Base-by-base conservation (phyloP, 2,329 filamentous ascomycete species). In the Cladophialophora exuberans region DNA sequence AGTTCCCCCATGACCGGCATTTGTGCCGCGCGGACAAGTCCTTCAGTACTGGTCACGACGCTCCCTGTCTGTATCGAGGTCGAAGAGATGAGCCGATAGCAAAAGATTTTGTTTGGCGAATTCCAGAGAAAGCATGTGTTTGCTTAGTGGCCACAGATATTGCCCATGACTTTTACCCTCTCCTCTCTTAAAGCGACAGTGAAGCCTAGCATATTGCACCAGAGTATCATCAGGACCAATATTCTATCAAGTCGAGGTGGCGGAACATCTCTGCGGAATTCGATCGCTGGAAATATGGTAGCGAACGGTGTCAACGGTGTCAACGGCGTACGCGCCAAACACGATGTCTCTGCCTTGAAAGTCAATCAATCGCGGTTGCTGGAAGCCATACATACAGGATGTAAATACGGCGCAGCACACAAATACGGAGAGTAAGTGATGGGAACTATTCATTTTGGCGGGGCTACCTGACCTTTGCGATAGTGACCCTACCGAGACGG, bases 401-500 rank as follows among this genome's bases (percentile, higher is more conserved):
- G 62, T 42, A 45, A 65, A 38, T 64, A 54, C 54, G 63, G 63
- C n/a, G 55, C 60, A n/a, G 62, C 59, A 30, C 61, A 63, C 53
- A 52, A 56, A 51, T 65, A 65, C 57, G 63, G 63, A 39, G 54
- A 64, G 59, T 62, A 54, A 30, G 59, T 57, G 17, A 42, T 26
- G 22, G 13, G n/a, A 6, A 23, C 22, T 26, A 6, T 25, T 10
- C 4, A 42, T n/a, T 11, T 10, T 13, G n/a, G n/a, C n/a, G n/a
- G n/a, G 39, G 20, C 23, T 13, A 42, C 28, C 39, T 52, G 9
- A 47, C 35, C 23, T n/a, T n/a, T 15, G 10, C 17, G 35, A n/a
- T 28, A 52, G 54, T 22, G 47, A 63, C 42, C 61, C 54, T 5
- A 62, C 59, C 45, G 62, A 64, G 54, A 64, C 58, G 6, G 89